Base-by-base conservation (phyloP, 768 basidiomycete species). In the Collybia mongolica region DNA sequence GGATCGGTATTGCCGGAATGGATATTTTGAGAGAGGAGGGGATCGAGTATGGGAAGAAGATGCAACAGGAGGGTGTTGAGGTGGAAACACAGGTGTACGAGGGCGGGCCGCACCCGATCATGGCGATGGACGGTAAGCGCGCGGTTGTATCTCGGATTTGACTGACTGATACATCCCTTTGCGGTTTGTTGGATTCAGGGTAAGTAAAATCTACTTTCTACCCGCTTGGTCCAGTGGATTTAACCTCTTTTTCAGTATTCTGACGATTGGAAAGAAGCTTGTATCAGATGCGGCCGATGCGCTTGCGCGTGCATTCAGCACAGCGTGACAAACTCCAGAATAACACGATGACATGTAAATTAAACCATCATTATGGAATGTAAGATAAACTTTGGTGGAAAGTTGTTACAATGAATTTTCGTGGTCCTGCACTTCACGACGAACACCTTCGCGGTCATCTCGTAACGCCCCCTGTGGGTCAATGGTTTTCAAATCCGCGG, bases 1-100 rank as follows among this genome's bases (percentile, higher is more conserved):
- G 81, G 81, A 76, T 88, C 37, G 83, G 69, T 0, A 79, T 87
- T 3, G 76, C 74, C 6, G 88, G 86, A 62, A 60, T 81, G 24
- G 88, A 91, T 64, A 79, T 88, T 32, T 64, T 89, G 53, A 69
- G 75, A 19, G 81, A 82, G 39, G 88, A 91, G 59, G 88, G 85
- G 0, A 68, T 85, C 1, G 73, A 69, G 24, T 89, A 85, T 55
- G 84, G 75, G 0, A 70, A 82, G 55, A 84, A 80, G 61, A 58
- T 89, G 61, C 70, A 57, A 53, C 59, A 65, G 18, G 70, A 71
- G 6, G 86, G 84, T 0, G 76, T 84, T 11, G 64, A 74, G 18
- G 79, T 79, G 8, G 76, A 84, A 39, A 66, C 76, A 0, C 74
- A 74, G 59, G 62, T 82, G 18, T 90, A 89, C 63, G 72, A 77